Conservation (phyloP, 176 grass and related monocot species). For the Avena sativa region DNA sequence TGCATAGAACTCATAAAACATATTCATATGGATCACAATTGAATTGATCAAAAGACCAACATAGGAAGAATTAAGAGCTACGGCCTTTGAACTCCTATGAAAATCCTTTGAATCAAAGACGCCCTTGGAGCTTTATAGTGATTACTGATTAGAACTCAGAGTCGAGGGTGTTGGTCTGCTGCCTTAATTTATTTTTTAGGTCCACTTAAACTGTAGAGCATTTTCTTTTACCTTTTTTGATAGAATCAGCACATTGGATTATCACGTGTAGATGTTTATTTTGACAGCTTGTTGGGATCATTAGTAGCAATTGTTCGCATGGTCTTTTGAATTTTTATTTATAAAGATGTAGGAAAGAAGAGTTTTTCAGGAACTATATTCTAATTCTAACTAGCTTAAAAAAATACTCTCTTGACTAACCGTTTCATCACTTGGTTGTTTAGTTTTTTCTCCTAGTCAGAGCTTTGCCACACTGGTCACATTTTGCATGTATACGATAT, state of each 20-base stretch:
- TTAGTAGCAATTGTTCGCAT: conserved; percentile 1
- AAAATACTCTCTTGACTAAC: not conserved
- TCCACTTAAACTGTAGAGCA: not conserved
- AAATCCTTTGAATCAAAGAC: not conserved
- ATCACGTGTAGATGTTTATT: not conserved
- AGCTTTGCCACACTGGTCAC: conserved; percentile 10
- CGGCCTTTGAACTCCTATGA: not conserved
- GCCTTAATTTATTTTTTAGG: conserved; percentile 32
- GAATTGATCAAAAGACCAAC: not conserved
- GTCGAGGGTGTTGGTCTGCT: not conserved
- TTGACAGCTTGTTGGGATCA: conserved; percentile 18
- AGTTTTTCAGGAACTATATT: conserved; percentile 12
- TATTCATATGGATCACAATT: not conserved
- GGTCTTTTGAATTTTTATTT: conserved; percentile 22
- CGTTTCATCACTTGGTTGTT: not conserved
- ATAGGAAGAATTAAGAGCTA: not conserved
- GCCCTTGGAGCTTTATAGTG: conserved; percentile 19
- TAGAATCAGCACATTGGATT: conserved; percentile 13
- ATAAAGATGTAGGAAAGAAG: not conserved
- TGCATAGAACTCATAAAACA: not conserved
- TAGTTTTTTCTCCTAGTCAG: conserved; percentile 14
- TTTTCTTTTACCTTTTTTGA: not conserved
- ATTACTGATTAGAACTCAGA: not conserved
- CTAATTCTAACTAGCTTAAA: conserved; percentile 6
- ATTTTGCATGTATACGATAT: not conserved